Base-by-base conservation (phyloP, 2,329 filamentous ascomycete species). In the Penicillium aurantiogriseum region DNA sequence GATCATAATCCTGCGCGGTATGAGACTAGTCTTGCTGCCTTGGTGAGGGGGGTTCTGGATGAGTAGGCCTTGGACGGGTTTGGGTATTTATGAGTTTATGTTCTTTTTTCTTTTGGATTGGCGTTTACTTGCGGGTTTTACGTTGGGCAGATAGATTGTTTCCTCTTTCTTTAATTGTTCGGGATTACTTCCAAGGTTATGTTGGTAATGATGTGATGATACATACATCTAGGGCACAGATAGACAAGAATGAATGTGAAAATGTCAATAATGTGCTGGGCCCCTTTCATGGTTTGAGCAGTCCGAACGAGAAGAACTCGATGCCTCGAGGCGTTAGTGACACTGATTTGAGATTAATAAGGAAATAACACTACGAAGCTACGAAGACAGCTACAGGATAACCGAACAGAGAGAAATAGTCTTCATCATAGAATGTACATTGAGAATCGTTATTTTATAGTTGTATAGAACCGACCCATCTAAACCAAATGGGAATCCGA, bases 1-100 rank as follows among this genome's bases (percentile, higher is more conserved):
- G 89, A 92, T 70, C 89, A 92, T 69, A 90, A 85, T 62, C 89
- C 89, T 3, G 88, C 84, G 27, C 80, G 85, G 63, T 92, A 92
- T 69, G 89, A 92, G 72, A 82, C 84, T 58, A 86, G 85, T 57
- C 73, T 92, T 64, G 83, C 84, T 56, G 83, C 84, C 59, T 76
- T 92, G 69, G 74, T 75, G 58, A 66, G 75, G 69, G 76, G 73
- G 61, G 72, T 76, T 73, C 66, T 77, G 64, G 78, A 75, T 67
- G 74, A 72, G 67, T 76, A 64, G 35, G 19, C 2, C 13, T 43
- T 17, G n/a, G 15, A 9, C 21, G 35, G n/a, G 1, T 23, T n/a
- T 11, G 5, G 19, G 19, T 19, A 31, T 21, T 8, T 5, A 19
- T n/a, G 17, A 8, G 35, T 15, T 27, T 36, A n/a, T 25, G 5